These are phyloP conservation scores for Botryotinia globosa DNA, from an alignment of 2,329 filamentous ascomycete species.

Conservation along the genomic window DNA sequence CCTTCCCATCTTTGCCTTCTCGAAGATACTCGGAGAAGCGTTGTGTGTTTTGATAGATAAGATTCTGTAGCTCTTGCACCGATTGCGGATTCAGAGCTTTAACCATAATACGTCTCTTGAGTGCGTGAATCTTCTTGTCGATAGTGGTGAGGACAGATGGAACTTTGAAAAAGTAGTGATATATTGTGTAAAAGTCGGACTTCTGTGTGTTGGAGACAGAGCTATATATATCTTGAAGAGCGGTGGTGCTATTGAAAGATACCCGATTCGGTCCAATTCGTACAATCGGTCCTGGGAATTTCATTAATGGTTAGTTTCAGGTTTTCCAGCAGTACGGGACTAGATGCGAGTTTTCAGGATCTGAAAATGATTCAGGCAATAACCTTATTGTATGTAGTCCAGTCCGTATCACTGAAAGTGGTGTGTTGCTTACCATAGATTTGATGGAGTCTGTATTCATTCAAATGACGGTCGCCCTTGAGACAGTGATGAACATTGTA, in stretches of 20 bases:
- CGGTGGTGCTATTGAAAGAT: background rate
- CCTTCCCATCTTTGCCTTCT: background rate
- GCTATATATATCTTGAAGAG: constrained; percentile 7
- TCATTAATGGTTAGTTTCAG: background rate
- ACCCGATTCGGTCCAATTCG: constrained; percentile 41
- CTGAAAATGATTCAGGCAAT: background rate
- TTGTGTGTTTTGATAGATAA: background rate
- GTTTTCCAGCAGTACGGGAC: background rate
- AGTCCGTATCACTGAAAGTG: background rate
- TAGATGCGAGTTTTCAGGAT: background rate
- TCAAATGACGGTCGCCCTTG: background rate
- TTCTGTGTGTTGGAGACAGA: background rate
- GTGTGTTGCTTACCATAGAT: constrained; percentile 57
- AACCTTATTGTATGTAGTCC: background rate
- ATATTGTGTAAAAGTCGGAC: constrained; percentile 7
- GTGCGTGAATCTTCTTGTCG: background rate
- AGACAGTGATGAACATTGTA: background rate
- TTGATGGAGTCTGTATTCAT: constrained; percentile 66
- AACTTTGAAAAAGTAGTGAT: constrained; percentile 8
- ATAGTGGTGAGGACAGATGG: background rate
- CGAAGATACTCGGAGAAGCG: background rate
- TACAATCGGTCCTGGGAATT: constrained; percentile 54
- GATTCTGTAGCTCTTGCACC: background rate
- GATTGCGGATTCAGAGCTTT: background rate
- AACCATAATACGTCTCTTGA: background rate